Evolutionary conservation across 73 alveolate species (phyloP), one percentile per base, ranked within the genome.

Genomic region (Effrenium voratum): DNA sequence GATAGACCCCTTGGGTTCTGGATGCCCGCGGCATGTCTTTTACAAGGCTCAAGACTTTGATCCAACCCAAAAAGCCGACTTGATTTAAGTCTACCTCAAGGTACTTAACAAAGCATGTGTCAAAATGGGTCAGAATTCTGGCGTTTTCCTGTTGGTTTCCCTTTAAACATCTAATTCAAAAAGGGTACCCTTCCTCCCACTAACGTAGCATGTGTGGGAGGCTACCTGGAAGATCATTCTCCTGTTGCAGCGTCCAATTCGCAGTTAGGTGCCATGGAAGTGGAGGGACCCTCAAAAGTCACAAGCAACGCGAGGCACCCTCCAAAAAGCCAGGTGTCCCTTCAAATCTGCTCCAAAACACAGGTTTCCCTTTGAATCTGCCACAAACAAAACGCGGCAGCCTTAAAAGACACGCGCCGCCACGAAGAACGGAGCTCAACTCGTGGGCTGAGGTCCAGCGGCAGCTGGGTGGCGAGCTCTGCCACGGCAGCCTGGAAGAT

Each of bases 401-500:
- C 77, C 77, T 38, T 4, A 60, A 60, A 60, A n/a, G 40, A 34
- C 12, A 6, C 26, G 16, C 77, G 41, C 77, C 1, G 10, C 10
- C 19, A n/a, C n/a, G n/a, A 19, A 30, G 36, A 41, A 19, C 12
- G 28, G 44, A 41, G 60, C 45, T 30, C 86, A 76, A 55, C 30
- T 41, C 36, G 15, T 49, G 47, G 49, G 32, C 4, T 24, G 8
- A 84, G 59, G 93, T 52, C 44, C 93, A 55, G 55, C n/a, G 55
- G 55, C 93, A 84, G 79, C 72, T 84, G 57, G 93, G 79, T 19
- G 93, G 93, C 44, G 55, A 66, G 76, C 68, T 55, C 41, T 84
- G 93, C 72, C 76, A 55, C 28, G 93, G 93, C 28, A 84, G 77
- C 93, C 26, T 84, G 80, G 79, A 84, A 59, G 93, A 84, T 32